Evolutionary conservation across 805 yeast species (phyloP).

Genomic region (Candida boidinii): DNA sequence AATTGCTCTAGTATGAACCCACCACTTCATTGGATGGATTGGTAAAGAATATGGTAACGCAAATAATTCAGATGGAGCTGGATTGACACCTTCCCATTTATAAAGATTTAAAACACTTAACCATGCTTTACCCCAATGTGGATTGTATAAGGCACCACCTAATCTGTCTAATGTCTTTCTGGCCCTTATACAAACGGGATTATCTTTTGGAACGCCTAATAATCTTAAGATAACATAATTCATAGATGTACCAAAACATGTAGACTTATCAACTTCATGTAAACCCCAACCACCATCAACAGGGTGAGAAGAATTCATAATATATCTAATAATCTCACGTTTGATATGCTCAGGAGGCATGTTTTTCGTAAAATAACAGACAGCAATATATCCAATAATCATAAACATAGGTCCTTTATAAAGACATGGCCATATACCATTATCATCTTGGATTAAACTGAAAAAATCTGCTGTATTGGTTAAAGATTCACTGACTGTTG

Average conservation of each 20-base stretch:
- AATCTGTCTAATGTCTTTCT: conserved; percentile 55
- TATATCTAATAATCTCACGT: conserved; percentile 70
- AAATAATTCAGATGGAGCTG: conserved; percentile 97
- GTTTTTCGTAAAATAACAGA: conserved; percentile 59
- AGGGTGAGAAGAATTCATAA: conserved; percentile 90
- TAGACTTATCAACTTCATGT: conserved; percentile 84
- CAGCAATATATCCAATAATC: conserved; percentile 80
- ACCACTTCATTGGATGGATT: conserved; percentile 94
- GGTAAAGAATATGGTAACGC: conserved; percentile 73
- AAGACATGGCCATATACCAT: conserved; percentile 88
- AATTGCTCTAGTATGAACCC: conserved; percentile 96
- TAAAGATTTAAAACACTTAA: conserved; percentile 71
- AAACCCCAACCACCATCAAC: conserved; percentile 99
- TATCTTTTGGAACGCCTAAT: conserved; percentile 65
- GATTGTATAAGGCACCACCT: conserved; percentile 87
- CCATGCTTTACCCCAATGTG: conserved; percentile 99
- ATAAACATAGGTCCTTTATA: conserved; percentile 98
- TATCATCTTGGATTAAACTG: conserved; percentile 57
- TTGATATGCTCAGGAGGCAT: conserved; percentile 59
- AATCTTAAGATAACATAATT: conserved; percentile 79
- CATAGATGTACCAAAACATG: conserved; percentile 89
- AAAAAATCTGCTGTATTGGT: conserved; percentile 69
- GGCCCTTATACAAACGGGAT: conserved; percentile 74
- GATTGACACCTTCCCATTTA: conserved; percentile 95
- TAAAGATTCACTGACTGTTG: conserved; percentile 44